A percentile compares a stretch with the other conserved stretches of the same genome.
phyloP scores from a whole-genome alignment of 2,329 filamentous ascomycete genomes.

The Talaromyces atroroseus region DNA sequence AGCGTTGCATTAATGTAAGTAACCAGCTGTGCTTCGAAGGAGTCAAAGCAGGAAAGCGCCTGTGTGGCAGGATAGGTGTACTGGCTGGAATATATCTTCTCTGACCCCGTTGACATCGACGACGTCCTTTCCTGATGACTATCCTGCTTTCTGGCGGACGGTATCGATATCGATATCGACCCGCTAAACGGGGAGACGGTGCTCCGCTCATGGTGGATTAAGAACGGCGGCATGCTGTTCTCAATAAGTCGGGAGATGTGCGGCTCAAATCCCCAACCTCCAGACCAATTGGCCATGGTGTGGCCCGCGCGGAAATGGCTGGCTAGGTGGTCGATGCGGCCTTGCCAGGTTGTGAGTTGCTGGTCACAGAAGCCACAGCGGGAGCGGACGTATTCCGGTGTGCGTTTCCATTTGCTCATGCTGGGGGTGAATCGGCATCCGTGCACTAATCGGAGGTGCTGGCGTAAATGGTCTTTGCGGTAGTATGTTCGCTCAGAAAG shows the following conservation, averaged over 20 bases:
- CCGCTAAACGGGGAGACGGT: constrained; percentile 22
- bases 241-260: constrained; percentile 32
- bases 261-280: constrained; percentile 37
- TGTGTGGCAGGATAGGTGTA: constrained; percentile 7
- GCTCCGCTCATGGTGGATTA: constrained; percentile 30
- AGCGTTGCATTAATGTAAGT: constrained; percentile 5
- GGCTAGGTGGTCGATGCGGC: constrained; percentile 35
- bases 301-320: constrained; percentile 34
- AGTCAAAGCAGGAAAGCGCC: constrained; percentile 2
- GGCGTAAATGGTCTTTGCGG: constrained; percentile 53
- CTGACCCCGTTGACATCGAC: no score
- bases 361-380: constrained; percentile 30
- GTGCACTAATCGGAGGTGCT: constrained; percentile 52
- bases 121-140: background rate
- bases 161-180: background rate
- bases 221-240: constrained; percentile 35
- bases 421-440: constrained; percentile 42
- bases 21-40: constrained; percentile 4
- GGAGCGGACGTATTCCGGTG: constrained; percentile 44
- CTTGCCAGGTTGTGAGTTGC: constrained; percentile 25
- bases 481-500: constrained; percentile 50
- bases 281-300: constrained; percentile 34
- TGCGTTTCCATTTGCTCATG: constrained; percentile 53
- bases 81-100: background rate
- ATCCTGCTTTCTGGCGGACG: background rate